Evolutionary conservation across 306 rosid species (phyloP).

Genomic region (Rosa chinensis): DNA sequence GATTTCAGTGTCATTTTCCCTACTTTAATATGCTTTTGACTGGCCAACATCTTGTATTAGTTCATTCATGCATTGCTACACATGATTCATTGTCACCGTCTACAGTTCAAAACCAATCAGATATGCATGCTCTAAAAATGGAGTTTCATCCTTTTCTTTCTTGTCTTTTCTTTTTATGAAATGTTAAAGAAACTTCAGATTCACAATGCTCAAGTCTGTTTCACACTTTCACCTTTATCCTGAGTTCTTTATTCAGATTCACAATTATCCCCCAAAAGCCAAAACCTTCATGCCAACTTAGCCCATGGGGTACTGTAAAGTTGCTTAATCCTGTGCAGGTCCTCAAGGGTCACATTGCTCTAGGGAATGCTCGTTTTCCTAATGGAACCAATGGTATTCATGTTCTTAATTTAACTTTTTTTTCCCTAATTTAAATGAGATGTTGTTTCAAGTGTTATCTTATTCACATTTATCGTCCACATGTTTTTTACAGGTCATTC

Average conservation of each 20-base stretch:
- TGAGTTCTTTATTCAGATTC: background rate
- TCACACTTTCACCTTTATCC: background rate
- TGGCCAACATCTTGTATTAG: slow-evolving; percentile 11
- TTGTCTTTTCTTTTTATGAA: background rate
- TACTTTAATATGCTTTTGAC: slow-evolving; percentile 1
- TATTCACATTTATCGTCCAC: background rate
- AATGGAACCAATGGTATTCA: slow-evolving; percentile 86
- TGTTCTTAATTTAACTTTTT: slow-evolving; percentile 5
- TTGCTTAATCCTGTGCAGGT: slow-evolving; percentile 58
- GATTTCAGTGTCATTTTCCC: background rate
- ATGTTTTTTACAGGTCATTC: slow-evolving; percentile 53
- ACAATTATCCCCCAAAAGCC: background rate
- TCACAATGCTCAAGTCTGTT: background rate
- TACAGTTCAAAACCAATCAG: background rate
- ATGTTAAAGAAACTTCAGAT: background rate
- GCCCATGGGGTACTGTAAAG: background rate
- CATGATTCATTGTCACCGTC: background rate
- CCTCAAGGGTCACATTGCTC: slow-evolving; percentile 88
- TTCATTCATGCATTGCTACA: slow-evolving; percentile 1
- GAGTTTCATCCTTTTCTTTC: background rate
- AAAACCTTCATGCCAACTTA: background rate
- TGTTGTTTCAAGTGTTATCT: slow-evolving; percentile 9
- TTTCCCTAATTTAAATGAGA: slow-evolving; percentile 12
- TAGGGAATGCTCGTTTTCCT: slow-evolving; percentile 92
- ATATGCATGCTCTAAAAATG: background rate